Evolutionary conservation across 257 asterid genomes (phyloP).

Genomic region (Fraxinus excelsior): DNA sequence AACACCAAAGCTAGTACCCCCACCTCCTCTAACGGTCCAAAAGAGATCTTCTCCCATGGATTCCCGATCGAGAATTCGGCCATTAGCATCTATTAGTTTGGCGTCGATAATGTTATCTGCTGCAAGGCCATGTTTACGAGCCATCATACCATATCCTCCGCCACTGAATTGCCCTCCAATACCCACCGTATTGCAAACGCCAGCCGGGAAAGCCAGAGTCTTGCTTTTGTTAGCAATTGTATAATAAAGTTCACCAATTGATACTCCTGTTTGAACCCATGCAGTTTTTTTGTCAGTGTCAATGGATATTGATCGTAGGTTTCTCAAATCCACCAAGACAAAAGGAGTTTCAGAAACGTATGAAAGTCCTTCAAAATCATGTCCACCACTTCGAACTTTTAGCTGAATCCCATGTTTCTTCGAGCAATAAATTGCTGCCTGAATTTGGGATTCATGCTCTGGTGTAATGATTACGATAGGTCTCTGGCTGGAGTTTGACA

Average conservation of each 20-base stretch:
- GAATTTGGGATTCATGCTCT: conserved; percentile 26
- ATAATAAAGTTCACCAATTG: conserved; percentile 34
- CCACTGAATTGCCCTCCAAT: conserved; percentile 44
- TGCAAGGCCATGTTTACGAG: conserved; percentile 29
- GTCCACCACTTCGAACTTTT: conserved; percentile 40
- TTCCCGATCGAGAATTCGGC: conserved; percentile 23
- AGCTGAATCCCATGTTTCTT: conserved; percentile 25
- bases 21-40: conserved; percentile 42
- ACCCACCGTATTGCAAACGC: conserved; percentile 35
- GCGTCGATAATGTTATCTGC: conserved; percentile 37
- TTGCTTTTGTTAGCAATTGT: conserved; percentile 27
- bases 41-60: conserved; percentile 41
- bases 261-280: conserved; percentile 37
- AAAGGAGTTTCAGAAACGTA: conserved; percentile 28
- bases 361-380: conserved; percentile 45
- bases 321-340: conserved; percentile 35
- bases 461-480: conserved; percentile 37
- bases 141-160: conserved; percentile 48
- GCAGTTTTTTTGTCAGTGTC: conserved; percentile 18
- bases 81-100: conserved; percentile 25
- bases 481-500: neutral
- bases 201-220: conserved; percentile 33
- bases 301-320: conserved; percentile 23
- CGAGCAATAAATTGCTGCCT: conserved; percentile 33
- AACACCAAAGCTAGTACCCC: conserved; percentile 34